Evolutionary conservation across 2,329 filamentous ascomycete species (phyloP).

Genomic region (Bipolaris zeicola): DNA sequence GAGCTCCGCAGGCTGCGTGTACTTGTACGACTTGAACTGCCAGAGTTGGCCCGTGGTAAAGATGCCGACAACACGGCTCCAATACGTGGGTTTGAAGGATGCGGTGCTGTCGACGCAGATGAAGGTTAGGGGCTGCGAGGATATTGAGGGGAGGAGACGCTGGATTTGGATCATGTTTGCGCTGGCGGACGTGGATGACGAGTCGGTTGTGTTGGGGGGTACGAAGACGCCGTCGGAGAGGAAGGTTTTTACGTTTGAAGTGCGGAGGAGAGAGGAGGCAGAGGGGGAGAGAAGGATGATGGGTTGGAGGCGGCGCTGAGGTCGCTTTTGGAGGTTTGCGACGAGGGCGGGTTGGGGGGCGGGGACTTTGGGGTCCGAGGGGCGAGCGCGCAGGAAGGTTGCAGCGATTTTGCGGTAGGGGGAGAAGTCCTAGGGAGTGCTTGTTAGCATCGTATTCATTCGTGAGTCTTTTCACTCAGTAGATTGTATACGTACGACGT

Average conservation of each 20-base stretch:
- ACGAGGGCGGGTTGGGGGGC: constrained; percentile 43
- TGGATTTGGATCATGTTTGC: constrained; percentile 82
- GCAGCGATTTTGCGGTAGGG: constrained; percentile 86
- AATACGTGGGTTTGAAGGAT: constrained; percentile 98
- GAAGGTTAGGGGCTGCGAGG: constrained; percentile 79
- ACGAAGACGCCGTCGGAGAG: constrained; percentile 83
- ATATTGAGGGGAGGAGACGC: constrained; percentile 72
- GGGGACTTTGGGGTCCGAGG: constrained; percentile 48
- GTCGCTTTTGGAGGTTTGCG: constrained; percentile 50
- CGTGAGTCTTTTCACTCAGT: neutral
- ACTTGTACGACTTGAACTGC: constrained; percentile 99
- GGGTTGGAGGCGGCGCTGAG: constrained; percentile 62
- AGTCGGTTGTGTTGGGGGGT: constrained; percentile 68
- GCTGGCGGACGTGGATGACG: constrained; percentile 61
- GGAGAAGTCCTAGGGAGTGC: constrained; percentile 77
- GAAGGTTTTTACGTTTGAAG: constrained; percentile 95
- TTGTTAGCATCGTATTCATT: constrained; percentile 18
- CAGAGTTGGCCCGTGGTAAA: constrained; percentile 97
- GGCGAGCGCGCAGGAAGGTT: constrained; percentile 68
- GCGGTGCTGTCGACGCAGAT: constrained; percentile 92
- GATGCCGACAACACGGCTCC: constrained; percentile 91
- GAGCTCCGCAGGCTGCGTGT: constrained; percentile 84
- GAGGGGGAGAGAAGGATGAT: constrained; percentile 98
- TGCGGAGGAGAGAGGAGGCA: constrained; percentile 89
- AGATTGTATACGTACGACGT: constrained; percentile 66